phyloP scores from a whole-genome alignment of 169 alveolate species.

The Plasmodium adleri region DNA sequence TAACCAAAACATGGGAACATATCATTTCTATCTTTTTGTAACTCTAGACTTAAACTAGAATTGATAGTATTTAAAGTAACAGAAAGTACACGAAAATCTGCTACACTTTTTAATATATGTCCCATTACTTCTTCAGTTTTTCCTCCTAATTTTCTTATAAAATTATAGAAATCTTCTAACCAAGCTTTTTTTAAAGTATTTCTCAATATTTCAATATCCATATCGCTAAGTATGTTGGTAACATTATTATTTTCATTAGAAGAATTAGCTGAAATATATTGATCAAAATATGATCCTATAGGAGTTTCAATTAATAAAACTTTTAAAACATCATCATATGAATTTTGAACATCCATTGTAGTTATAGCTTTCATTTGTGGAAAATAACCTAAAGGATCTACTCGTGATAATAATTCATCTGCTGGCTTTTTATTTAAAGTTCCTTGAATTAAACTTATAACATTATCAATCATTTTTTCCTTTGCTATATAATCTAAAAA shows the following conservation, averaged over 20 bases:
- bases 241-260: slow-evolving; percentile 77
- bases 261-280: slow-evolving; percentile 76
- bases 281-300: slow-evolving; percentile 92
- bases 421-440: slow-evolving; percentile 93
- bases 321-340: slow-evolving; percentile 96
- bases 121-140: slow-evolving; percentile 94
- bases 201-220: slow-evolving; percentile 91
- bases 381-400: slow-evolving; percentile 98
- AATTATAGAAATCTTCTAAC: slow-evolving; percentile 96
- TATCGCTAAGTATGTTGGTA: slow-evolving; percentile 77
- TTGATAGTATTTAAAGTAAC: slow-evolving; percentile 87
- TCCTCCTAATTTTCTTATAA: slow-evolving; percentile 90
- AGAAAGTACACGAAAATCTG: slow-evolving; percentile 89
- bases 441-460: slow-evolving; percentile 98
- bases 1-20: slow-evolving; percentile 92
- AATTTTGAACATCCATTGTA: slow-evolving; percentile 94
- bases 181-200: slow-evolving; percentile 95
- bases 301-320: slow-evolving; percentile 98
- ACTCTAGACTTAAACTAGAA: slow-evolving; percentile 76
- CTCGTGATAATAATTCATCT: slow-evolving; percentile 92
- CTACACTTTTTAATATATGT: slow-evolving; percentile 91
- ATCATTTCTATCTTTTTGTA: slow-evolving; percentile 88
- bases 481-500: slow-evolving; percentile 92
- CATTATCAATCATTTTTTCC: slow-evolving; percentile 98
- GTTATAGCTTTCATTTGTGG: slow-evolving; percentile 97